Base-by-base conservation (phyloP, 164 flowering plant species). In the Litsea cubeba region DNA sequence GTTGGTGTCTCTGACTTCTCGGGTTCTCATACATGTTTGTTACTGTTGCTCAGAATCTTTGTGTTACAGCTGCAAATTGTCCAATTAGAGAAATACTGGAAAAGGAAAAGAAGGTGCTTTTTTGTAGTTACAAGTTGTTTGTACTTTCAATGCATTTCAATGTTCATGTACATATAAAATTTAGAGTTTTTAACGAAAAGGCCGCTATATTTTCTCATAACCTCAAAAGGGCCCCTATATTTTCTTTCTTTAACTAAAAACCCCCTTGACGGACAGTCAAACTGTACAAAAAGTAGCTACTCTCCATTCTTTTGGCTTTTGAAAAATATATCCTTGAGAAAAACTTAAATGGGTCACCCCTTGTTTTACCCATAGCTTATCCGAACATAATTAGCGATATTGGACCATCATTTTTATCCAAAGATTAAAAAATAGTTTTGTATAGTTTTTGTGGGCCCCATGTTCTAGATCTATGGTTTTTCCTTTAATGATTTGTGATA, bases 51-150 rank as follows among this genome's bases (percentile, higher is more conserved):
- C 92, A 94, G 98, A 94, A 94, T 85, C 84, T 94, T 0, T 94
- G 98, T 84, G 97, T 92, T 65, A 83, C 98, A 65, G 98, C 98
- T 81, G 98, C 98, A 5, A 94, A 94, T 73, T 83, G 92, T 63
- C 98, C 98, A 70, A 92, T 94, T 50, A 88, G 91, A 72, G 97
- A 94, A 81, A 88, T 94, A 60, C 66, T 94, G 82, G 93, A 91
- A 72, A 91, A 85, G 82, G 98, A 94, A 77, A 92, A 94, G 74
- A 90, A 94, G 96, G 97, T 91, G 65, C 23, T 35, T 65, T 28
- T 30, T 32, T 10, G 8, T 12, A 65, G 14, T 12, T 65, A 15
- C 68, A 1, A 20, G 22, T 17, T 51, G 18, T 51, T 51, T 51
- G 58, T 51, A 51, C 58, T 51, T 51, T 26, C 32, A 30, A 30